Evolutionary conservation across 768 basidiomycete species (phyloP).

Genomic region (Termitomyces bulborhizus): DNA sequence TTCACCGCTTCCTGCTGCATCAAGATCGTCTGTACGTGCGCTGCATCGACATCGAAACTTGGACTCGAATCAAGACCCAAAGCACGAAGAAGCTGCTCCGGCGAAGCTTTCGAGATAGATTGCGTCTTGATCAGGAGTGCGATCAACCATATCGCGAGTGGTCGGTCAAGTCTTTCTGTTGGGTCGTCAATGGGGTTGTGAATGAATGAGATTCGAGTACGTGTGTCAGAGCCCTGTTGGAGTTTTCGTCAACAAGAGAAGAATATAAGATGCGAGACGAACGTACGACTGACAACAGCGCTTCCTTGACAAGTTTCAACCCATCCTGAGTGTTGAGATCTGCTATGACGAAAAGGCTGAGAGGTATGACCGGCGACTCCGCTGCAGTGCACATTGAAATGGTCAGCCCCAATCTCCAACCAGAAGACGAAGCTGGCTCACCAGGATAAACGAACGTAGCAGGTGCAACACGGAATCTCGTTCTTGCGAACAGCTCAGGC

Average conservation of each 20-base stretch:
- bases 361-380: conserved; percentile 27
- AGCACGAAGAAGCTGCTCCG: conserved; percentile 31
- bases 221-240: conserved; percentile 36
- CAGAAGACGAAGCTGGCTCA: conserved; percentile 22
- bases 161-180: conserved; percentile 12
- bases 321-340: conserved; percentile 70
- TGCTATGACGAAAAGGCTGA: conserved; percentile 63
- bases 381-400: conserved; percentile 12
- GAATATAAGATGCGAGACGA: neutral
- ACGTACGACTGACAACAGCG: conserved; percentile 59
- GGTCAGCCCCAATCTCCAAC: neutral
- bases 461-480: conserved; percentile 33
- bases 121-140: conserved; percentile 41
- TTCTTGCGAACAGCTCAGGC: conserved; percentile 43
- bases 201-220: conserved; percentile 65
- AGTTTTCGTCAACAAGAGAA: neutral
- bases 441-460: conserved; percentile 60
- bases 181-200: conserved; percentile 51
- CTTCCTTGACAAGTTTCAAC: conserved; percentile 52
- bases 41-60: conserved; percentile 11
- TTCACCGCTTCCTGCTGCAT: conserved; percentile 23
- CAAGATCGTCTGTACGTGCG: conserved; percentile 29
- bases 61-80: conserved; percentile 30
- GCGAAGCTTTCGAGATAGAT: conserved; percentile 31
- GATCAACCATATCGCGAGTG: conserved; percentile 38